phyloP scores from a whole-genome alignment of 352 stramenopile genomes.

The Globisporangium nunn region DNA sequence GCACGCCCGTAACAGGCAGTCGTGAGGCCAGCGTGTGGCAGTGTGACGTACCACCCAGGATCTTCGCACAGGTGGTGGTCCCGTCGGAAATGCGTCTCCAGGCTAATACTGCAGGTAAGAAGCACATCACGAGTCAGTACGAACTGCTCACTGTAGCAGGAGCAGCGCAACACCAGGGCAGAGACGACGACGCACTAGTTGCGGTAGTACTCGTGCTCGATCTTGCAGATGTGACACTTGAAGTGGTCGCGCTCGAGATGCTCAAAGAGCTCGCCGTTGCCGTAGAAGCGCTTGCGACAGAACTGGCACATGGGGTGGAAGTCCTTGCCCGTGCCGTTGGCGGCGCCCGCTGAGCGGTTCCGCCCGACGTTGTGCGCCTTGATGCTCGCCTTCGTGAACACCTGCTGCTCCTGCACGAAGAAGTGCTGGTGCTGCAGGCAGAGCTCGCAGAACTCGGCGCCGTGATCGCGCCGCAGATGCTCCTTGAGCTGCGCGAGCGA shows the following conservation, averaged over 20 bases:
- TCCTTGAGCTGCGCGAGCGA: constrained; percentile 57
- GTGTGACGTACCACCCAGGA: constrained; percentile 43
- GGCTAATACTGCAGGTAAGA: constrained; percentile 39
- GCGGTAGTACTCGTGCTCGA: constrained; percentile 84
- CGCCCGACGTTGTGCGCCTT: constrained; percentile 59
- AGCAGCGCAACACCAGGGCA: not conserved
- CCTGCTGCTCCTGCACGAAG: constrained; percentile 75
- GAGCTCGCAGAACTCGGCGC: constrained; percentile 71
- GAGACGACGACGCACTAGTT: constrained; percentile 67
- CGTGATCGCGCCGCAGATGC: constrained; percentile 58
- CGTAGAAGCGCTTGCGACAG: constrained; percentile 82
- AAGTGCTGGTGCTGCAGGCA: constrained; percentile 72
- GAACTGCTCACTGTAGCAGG: constrained; percentile 6
- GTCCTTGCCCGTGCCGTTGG: constrained; percentile 57
- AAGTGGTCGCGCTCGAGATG: constrained; percentile 88
- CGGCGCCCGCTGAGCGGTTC: constrained; percentile 23
- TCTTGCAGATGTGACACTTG: constrained; percentile 87
- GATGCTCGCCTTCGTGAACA: constrained; percentile 66
- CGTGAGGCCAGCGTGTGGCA: constrained; percentile 3
- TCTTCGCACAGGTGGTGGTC: constrained; percentile 87
- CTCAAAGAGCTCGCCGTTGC: constrained; percentile 78
- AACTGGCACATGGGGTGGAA: constrained; percentile 88
- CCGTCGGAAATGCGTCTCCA: constrained; percentile 79
- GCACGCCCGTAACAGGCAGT: not conserved
- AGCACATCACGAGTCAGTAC: constrained; percentile 3